phyloP scores from a whole-genome alignment of 805 yeast species.

The Starmerella cellae region DNA sequence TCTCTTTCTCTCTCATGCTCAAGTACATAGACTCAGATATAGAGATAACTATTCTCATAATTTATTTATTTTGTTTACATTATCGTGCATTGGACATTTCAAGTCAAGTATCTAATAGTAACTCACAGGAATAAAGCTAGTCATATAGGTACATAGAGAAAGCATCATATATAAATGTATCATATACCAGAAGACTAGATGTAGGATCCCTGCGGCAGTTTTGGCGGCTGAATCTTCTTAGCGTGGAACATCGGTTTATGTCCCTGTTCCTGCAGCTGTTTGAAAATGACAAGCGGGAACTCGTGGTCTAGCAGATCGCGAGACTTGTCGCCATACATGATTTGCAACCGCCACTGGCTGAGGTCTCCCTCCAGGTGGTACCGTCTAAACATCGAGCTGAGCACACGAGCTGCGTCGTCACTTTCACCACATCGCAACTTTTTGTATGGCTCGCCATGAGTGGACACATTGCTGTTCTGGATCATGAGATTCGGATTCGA shows the following conservation, averaged over 20 bases:
- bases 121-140: too few species aligned
- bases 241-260: slow-evolving; percentile 4
- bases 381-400: slow-evolving; percentile 78
- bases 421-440: slow-evolving; percentile 76
- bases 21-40: too few species aligned
- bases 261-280: slow-evolving; percentile 54
- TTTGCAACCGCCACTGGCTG: slow-evolving; percentile 76
- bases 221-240: background rate
- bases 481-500: slow-evolving; percentile 7
- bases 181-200: background rate
- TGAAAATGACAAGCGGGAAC: slow-evolving; percentile 73
- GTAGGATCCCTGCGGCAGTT: slow-evolving; percentile 5
- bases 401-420: slow-evolving; percentile 77
- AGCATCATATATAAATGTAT: too few species aligned
- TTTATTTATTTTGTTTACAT: too few species aligned
- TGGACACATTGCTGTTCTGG: background rate
- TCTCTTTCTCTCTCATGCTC: too few species aligned
- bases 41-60: too few species aligned
- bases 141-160: too few species aligned
- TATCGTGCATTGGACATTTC: too few species aligned
- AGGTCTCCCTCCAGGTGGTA: slow-evolving; percentile 73
- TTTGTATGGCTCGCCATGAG: slow-evolving; percentile 52
- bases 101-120: too few species aligned
- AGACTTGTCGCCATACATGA: slow-evolving; percentile 84
- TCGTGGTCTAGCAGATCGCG: slow-evolving; percentile 71